Evolutionary conservation across 2,329 filamentous ascomycete species (phyloP), one percentile per base, ranked within the genome.

Genomic region (Verticillium dahliae): DNA sequence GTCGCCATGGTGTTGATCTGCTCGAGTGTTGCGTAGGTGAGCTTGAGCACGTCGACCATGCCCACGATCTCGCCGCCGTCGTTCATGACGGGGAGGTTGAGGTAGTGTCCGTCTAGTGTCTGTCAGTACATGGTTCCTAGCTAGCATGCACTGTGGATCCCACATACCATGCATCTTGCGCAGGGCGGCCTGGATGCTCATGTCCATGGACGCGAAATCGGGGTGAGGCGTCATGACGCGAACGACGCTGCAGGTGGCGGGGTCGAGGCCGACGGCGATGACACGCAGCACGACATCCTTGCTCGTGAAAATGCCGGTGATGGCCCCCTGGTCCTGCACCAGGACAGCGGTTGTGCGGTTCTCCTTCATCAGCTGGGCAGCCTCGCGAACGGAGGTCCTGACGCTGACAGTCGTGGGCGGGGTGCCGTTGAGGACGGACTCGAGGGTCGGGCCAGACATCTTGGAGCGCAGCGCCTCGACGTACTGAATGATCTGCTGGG

Each of bases 211-310:
- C 61, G 95, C 95, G 84, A 99, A 99, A 76, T 99, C 95, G 6
- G 95, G 95, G 74, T 99, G 95, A 66, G 95, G 95, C 38, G 95
- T 99, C 95, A 99, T 99, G 67, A 99, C 95, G 69, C 95, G 89
- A 67, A 99, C 94, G 64, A 99, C 95, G 74, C 94, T 98, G 84
- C 95, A 99, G 71, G 90, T 98, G 63, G 87, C 84, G 56, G 95
- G 95, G 75, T 99, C 95, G 63, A 99, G 84, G 18, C 95, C 95
- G 58, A 95, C 95, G 60, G 95, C 95, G 78, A 99, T 99, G 63
- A 99, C 95, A 75, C 95, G 92, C 62, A 99, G 84, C 62, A 99
- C 95, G 58, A 99, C 94, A 78, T 99, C 95, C 80, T 99, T 99
- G 81, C 95, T 98, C 63, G 95, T 99, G 75, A 99, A 99, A 73